These are phyloP conservation scores for Retiboletus flavoniger DNA, from an alignment of 1,284 basidiomycete genomes.

Conservation along the genomic window DNA sequence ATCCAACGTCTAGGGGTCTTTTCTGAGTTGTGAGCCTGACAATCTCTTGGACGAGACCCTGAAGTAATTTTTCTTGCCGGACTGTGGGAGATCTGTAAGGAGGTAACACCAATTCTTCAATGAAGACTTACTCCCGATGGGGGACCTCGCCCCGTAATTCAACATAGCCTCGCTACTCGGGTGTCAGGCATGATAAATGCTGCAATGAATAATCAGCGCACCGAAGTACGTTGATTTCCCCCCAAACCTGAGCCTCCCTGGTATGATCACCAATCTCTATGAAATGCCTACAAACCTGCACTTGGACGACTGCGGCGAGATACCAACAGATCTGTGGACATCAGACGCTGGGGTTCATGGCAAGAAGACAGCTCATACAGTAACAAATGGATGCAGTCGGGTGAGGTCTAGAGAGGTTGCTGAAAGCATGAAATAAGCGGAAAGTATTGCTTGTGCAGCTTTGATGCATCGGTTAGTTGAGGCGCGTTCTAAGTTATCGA, in stretches of 20 bases:
- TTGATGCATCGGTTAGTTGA: conserved; percentile 72
- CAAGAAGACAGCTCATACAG: conserved; percentile 46
- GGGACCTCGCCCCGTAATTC: conserved; percentile 71
- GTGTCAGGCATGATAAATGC: conserved; percentile 12
- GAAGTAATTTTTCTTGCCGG: conserved; percentile 76
- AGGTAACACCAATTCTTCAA: conserved; percentile 2
- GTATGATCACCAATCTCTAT: conserved; percentile 72
- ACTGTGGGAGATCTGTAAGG: conserved; percentile 41
- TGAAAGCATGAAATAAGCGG: conserved; percentile 69
- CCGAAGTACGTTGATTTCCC: conserved; percentile 80
- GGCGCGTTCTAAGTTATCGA: conserved; percentile 57
- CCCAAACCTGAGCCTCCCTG: conserved; percentile 74
- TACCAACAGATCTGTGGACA: conserved; percentile 80
- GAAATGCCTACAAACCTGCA: conserved; percentile 79
- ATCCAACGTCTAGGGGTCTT: conserved; percentile 70
- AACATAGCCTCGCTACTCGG: conserved; percentile 69
- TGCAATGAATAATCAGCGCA: conserved; percentile 30
- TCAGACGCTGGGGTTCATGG: conserved; percentile 10
- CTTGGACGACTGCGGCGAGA: conserved; percentile 77
- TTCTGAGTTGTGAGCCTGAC: conserved; percentile 77
- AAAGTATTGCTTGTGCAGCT: conserved; percentile 68
- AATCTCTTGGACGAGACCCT: conserved; percentile 80
- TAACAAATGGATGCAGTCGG: conserved; percentile 76
- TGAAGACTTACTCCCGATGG: conserved; percentile 69
- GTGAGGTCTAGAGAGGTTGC: conserved; percentile 75